phyloP scores from a whole-genome alignment of 2,329 filamentous ascomycete genomes.

The Aspergillus persii region DNA sequence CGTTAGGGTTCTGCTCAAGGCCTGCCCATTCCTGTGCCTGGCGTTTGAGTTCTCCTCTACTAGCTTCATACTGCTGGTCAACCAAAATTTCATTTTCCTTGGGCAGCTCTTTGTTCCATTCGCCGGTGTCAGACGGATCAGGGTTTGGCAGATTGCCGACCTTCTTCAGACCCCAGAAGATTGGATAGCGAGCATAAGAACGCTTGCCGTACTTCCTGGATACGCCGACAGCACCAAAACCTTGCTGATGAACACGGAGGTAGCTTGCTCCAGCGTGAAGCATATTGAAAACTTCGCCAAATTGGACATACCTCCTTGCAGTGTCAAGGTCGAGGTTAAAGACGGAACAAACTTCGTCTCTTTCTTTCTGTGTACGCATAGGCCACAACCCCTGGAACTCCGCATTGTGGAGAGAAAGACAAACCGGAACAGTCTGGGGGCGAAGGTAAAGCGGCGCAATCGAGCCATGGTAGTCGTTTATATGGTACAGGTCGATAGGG shows the following conservation, averaged over 20 bases:
- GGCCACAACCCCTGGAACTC: slow-evolving; percentile 70
- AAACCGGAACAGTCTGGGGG: slow-evolving; percentile 60
- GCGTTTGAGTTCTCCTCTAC: slow-evolving; percentile 53
- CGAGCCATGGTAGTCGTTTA: slow-evolving; percentile 65
- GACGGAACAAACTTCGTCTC: slow-evolving; percentile 62
- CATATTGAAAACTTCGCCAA: slow-evolving; percentile 67
- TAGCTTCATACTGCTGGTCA: slow-evolving; percentile 55
- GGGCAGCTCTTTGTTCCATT: slow-evolving; percentile 56
- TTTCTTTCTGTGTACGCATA: slow-evolving; percentile 61
- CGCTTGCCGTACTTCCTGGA: slow-evolving; percentile 68
- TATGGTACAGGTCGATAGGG: slow-evolving; percentile 62
- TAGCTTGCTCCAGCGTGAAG: slow-evolving; percentile 66
- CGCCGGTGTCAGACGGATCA: slow-evolving; percentile 62
- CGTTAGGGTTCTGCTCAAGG: slow-evolving; percentile 58
- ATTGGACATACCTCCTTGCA: slow-evolving; percentile 62
- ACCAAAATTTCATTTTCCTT: slow-evolving; percentile 51
- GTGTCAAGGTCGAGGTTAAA: slow-evolving; percentile 60
- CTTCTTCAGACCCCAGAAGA: slow-evolving; percentile 65
- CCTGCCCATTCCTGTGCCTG: slow-evolving; percentile 69
- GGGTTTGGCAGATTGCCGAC: slow-evolving; percentile 65
- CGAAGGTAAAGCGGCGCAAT: slow-evolving; percentile 64
- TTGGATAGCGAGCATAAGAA: slow-evolving; percentile 64
- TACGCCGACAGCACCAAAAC: slow-evolving; percentile 66
- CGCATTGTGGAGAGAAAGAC: slow-evolving; percentile 66
- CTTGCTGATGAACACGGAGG: slow-evolving; percentile 64